Base-by-base conservation (phyloP, 176 grass and related monocot species). In the Elaeis guineensis region DNA sequence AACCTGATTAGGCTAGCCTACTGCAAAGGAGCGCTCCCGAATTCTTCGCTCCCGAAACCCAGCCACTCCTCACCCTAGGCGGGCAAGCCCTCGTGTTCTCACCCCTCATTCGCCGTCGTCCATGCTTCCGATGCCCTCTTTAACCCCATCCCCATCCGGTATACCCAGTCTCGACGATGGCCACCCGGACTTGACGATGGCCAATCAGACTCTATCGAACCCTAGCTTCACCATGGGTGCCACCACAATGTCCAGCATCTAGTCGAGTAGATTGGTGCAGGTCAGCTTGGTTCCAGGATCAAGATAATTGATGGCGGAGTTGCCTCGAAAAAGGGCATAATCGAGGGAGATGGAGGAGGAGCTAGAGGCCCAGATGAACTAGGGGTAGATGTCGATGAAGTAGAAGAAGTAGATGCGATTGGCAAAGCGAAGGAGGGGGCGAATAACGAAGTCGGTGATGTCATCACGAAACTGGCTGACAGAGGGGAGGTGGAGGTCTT, bases 331-430 rank as follows among this genome's bases (percentile, higher is more conserved):
- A 35, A 97, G 75, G 39, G 87, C 83, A 48, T 88, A 97, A n/a
- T 85, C 80, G 60, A 97, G 78, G 23, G 68, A 28, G 28, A 97
- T 70, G 61, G 71, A 68, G 35, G 57, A 35, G 73, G 74, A 69
- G 54, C 66, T 80, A 0, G 0, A 24, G 4, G 87, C 52, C 92
- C 92, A 97, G 48, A 64, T n/a, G n/a, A n/a, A n/a, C n/a, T n/a
- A n/a, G n/a, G n/a, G n/a, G n/a, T n/a, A n/a, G n/a, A n/a, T n/a
- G 61, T 97, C 92, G 54, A 91, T 78, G 65, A 97, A 97, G 78
- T 82, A 97, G 75, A 75, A 97, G 4, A 87, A 97, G 77, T 70
- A 69, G 59, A 87, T 88, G n/a, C 76, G 69, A 50, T 69, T 18
- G 1, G 90, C 53, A 57, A 87, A 97, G 18, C 49, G 79, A 12